Percentiles rank a stretch among this genome's conserved stretches.
These are phyloP conservation scores for Trichoderma lentiforme DNA, from an alignment of 2,329 filamentous ascomycete species.

Conservation along the genomic window DNA sequence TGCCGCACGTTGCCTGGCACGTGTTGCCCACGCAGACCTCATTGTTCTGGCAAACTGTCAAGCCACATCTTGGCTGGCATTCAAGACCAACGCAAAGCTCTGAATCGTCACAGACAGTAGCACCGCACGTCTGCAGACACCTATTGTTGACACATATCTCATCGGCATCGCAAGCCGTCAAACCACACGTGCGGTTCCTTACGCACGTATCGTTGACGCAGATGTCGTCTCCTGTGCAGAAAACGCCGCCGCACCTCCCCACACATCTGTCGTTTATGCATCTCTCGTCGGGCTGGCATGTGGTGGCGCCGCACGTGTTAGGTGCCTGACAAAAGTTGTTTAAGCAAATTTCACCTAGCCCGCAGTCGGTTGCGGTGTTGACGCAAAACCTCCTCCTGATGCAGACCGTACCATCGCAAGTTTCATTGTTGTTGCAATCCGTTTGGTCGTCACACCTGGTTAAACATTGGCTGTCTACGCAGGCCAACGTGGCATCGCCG, in stretches of 20 bases:
- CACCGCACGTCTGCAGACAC: not conserved
- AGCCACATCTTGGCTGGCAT: not conserved
- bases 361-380: not conserved
- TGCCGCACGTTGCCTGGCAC: not conserved
- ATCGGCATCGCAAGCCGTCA: not conserved
- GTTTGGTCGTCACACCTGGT: not conserved
- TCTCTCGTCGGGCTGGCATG: not conserved
- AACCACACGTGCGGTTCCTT: not conserved
- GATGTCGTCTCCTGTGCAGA: not conserved
- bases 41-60: not conserved
- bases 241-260: not conserved
- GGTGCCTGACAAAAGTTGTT: not conserved
- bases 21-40: not conserved
- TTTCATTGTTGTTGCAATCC: not conserved
- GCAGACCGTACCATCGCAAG: not conserved
- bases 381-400: not conserved
- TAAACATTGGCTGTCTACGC: not conserved
- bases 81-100: not conserved
- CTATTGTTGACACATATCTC: not conserved
- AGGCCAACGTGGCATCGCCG: not conserved
- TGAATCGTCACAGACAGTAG: not conserved
- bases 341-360: not conserved
- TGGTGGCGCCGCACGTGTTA: not conserved
- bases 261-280: not conserved
- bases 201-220: not conserved